These are phyloP conservation scores for Eucalyptus marginata DNA, from an alignment of 345 rosid genomes.

Conservation along the genomic window DNA sequence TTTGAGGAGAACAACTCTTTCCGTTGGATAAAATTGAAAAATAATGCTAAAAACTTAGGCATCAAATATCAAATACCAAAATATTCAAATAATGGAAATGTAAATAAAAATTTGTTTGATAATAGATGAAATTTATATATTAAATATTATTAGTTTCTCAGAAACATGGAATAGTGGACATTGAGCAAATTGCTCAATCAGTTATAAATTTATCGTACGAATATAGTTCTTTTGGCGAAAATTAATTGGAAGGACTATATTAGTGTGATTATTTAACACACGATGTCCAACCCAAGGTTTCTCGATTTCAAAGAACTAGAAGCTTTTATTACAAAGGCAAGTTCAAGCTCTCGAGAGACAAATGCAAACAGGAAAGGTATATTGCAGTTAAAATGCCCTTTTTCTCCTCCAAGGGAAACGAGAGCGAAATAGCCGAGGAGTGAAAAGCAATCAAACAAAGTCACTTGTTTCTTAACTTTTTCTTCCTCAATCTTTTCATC, in stretches of 20 bases:
- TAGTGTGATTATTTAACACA: neutral
- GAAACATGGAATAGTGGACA: neutral
- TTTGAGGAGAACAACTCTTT: neutral
- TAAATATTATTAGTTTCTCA: neutral
- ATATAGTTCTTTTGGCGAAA: neutral
- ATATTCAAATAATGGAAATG: neutral
- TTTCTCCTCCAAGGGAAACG: neutral
- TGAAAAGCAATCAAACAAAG: neutral
- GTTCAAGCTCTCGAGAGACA: neutral
- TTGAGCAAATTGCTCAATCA: neutral
- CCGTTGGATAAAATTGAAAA: neutral
- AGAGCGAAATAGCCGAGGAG: neutral
- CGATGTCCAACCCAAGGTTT: neutral
- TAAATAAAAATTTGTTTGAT: neutral
- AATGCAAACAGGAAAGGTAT: neutral
- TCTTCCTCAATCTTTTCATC: slow-evolving; percentile 6
- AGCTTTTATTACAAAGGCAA: neutral
- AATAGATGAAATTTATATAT: neutral
- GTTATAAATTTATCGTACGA: neutral
- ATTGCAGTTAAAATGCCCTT: neutral
- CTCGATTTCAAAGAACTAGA: neutral
- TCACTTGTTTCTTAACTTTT: neutral
- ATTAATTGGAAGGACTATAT: neutral
- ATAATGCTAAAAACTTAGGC: neutral
- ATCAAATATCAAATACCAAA: neutral